Evolutionary conservation across 768 basidiomycete genomes (phyloP).

Genomic region (Mycena indigotica): DNA sequence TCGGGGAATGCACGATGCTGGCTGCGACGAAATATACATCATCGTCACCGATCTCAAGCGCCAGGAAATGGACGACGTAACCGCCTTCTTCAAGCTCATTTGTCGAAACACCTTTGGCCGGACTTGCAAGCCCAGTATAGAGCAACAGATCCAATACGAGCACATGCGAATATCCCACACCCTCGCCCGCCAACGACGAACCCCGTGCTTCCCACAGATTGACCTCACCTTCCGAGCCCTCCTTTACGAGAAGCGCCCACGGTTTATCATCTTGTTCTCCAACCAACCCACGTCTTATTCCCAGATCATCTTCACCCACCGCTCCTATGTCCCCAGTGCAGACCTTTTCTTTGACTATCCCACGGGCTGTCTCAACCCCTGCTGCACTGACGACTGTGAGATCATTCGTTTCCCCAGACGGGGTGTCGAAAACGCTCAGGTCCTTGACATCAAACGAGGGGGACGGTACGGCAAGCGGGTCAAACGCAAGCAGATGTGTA

Average conservation of each 20-base stretch:
- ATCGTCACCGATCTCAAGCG: slow-evolving; percentile 80
- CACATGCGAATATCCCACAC: slow-evolving; percentile 74
- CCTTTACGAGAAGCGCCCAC: slow-evolving; percentile 73
- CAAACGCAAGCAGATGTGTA: slow-evolving; percentile 69
- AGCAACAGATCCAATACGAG: slow-evolving; percentile 68
- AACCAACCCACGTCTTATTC: slow-evolving; percentile 81
- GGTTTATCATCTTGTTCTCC: slow-evolving; percentile 77
- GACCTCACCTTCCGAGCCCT: slow-evolving; percentile 77
- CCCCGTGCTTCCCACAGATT: slow-evolving; percentile 81
- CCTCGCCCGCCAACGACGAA: slow-evolving; percentile 67
- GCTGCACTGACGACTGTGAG: slow-evolving; percentile 80
- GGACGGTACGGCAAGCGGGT: slow-evolving; percentile 51
- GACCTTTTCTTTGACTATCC: slow-evolving; percentile 79
- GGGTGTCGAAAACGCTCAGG: slow-evolving; percentile 60
- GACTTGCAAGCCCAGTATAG: slow-evolving; percentile 65
- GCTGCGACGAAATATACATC: slow-evolving; percentile 77
- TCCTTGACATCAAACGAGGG: slow-evolving; percentile 65
- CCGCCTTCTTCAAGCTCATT: slow-evolving; percentile 77
- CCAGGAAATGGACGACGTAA: slow-evolving; percentile 79
- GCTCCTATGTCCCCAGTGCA: slow-evolving; percentile 67
- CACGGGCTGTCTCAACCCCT: slow-evolving; percentile 77
- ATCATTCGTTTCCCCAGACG: slow-evolving; percentile 77
- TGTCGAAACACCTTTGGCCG: slow-evolving; percentile 66
- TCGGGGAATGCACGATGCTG: slow-evolving; percentile 78
- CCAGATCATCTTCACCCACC: slow-evolving; percentile 78